Evolutionary conservation across 306 rosid genomes (phyloP).

Genomic region (Elaeagnus macrophylla): DNA sequence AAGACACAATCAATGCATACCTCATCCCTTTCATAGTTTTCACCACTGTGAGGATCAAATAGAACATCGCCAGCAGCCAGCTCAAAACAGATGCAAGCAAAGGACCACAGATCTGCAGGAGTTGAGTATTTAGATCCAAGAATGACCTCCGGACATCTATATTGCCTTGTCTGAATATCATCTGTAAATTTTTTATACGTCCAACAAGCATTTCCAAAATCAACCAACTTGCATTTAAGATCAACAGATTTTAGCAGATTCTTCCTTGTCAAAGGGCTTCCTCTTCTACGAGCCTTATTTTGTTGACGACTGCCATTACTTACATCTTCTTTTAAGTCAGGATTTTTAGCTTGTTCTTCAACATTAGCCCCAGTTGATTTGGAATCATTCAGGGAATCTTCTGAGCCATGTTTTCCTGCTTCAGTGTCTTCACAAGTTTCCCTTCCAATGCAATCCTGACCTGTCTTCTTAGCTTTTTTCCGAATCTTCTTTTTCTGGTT

Average conservation of each 20-base stretch:
- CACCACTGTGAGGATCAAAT: slow-evolving; percentile 87
- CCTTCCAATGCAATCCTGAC: slow-evolving; percentile 50
- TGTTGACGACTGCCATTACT: slow-evolving; percentile 28
- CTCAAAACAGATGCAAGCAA: slow-evolving; percentile 85
- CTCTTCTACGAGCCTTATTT: slow-evolving; percentile 42
- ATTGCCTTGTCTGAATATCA: slow-evolving; percentile 87
- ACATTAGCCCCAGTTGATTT: slow-evolving; percentile 36
- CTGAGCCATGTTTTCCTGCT: slow-evolving; percentile 30
- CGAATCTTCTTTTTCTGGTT: slow-evolving; percentile 71
- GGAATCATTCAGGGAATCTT: slow-evolving; percentile 23
- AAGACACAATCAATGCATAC: slow-evolving; percentile 25
- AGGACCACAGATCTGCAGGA: slow-evolving; percentile 83
- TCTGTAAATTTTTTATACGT: slow-evolving; percentile 71
- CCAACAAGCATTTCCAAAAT: slow-evolving; percentile 94
- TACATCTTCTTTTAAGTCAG: slow-evolving; percentile 27
- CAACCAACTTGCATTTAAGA: slow-evolving; percentile 75
- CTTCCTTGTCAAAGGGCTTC: slow-evolving; percentile 50
- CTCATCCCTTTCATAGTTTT: slow-evolving; percentile 85
- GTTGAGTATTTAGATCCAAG: slow-evolving; percentile 84
- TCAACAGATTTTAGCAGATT: slow-evolving; percentile 51
- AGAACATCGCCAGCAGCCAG: slow-evolving; percentile 82
- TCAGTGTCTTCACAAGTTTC: slow-evolving; percentile 46
- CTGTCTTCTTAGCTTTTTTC: slow-evolving; percentile 70
- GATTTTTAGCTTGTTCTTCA: slow-evolving; percentile 34
- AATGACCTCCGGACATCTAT: slow-evolving; percentile 83